Conservation (phyloP, 2,329 filamentous ascomycete genomes). For the Elsinoe batatas region DNA sequence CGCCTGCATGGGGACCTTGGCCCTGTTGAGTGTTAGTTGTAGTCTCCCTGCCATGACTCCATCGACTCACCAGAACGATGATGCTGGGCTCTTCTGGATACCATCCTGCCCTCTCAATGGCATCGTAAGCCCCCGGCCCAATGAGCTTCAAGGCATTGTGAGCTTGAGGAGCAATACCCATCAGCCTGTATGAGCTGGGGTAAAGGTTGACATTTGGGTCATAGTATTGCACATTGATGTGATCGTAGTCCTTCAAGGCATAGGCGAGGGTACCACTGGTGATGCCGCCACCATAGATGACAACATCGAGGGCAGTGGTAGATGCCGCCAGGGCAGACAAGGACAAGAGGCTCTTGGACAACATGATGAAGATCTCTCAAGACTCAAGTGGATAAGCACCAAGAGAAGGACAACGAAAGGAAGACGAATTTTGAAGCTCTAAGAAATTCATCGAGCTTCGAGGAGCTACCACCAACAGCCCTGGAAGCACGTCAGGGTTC, state of each 20-base stretch:
- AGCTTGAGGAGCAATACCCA: conserved; percentile 13
- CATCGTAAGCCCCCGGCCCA: conserved; percentile 8
- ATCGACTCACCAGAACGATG: conserved; percentile 7
- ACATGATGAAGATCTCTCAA: conserved; percentile 2
- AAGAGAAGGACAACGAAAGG: conserved; percentile 1
- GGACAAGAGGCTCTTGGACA: conserved; percentile 10
- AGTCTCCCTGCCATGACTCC: background rate
- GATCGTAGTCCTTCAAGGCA: conserved; percentile 13
- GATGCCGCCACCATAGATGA: conserved; percentile 13
- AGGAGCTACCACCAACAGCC: background rate
- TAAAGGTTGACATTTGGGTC: conserved; percentile 12
- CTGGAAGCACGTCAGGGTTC: background rate
- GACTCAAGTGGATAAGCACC: background rate
- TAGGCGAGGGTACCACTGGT: conserved; percentile 13
- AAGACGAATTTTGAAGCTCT: background rate
- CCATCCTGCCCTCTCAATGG: conserved; percentile 13
- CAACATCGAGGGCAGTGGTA: conserved; percentile 9
- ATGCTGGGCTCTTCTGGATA: conserved; percentile 14
- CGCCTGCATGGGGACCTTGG: conserved; percentile 12
- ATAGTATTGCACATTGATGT: conserved; percentile 14
- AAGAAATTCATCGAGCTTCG: background rate
- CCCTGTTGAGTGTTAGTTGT: conserved; percentile 1
- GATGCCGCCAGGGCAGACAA: conserved; percentile 5
- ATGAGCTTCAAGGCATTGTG: conserved; percentile 13
- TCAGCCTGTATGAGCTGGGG: conserved; percentile 12